Percentiles rank a stretch among this genome's conserved stretches.
These are phyloP conservation scores for Gossypium sturtianum DNA, from an alignment of 345 rosid species.

Conservation along the genomic window DNA sequence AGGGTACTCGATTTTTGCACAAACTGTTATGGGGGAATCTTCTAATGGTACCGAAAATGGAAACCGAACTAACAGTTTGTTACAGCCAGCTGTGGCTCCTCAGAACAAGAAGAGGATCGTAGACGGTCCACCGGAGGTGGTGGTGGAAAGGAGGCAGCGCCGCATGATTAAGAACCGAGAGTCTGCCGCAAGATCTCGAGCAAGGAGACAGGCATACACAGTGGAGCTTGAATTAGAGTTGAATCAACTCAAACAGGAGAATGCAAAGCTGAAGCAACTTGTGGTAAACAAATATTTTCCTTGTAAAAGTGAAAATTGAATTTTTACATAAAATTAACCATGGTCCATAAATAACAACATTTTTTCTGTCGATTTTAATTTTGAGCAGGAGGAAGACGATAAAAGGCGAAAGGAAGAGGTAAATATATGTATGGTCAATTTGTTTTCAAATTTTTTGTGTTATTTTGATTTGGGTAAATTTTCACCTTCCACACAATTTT, in stretches of 20 bases:
- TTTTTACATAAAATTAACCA: neutral
- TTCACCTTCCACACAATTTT: too few relatives aligned
- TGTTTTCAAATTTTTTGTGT: too few relatives aligned
- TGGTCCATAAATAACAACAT: neutral
- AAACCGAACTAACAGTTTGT: constrained; percentile 18
- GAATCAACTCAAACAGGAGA: constrained; percentile 73
- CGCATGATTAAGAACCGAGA: constrained; percentile 93
- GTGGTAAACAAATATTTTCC: constrained; percentile 38
- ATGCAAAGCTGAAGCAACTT: constrained; percentile 48
- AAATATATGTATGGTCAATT: too few relatives aligned
- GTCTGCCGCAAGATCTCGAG: constrained; percentile 93
- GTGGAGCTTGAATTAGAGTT: constrained; percentile 82
- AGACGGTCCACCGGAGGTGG: constrained; percentile 67
- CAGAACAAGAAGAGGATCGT: constrained; percentile 44
- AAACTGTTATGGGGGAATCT: constrained; percentile 33
- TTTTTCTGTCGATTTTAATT: neutral
- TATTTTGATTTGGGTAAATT: too few relatives aligned
- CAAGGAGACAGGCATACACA: constrained; percentile 93
- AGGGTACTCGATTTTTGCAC: constrained; percentile 25
- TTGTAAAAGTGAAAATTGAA: neutral
- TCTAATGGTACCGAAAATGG: constrained; percentile 28
- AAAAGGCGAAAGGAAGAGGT: constrained; percentile 54
- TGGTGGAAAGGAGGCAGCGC: constrained; percentile 71
- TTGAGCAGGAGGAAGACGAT: constrained; percentile 46
- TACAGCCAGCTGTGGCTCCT: constrained; percentile 25